These are phyloP conservation scores for Lentinula sp. DNA, from an alignment of 768 basidiomycete species.

Conservation along the genomic window DNA sequence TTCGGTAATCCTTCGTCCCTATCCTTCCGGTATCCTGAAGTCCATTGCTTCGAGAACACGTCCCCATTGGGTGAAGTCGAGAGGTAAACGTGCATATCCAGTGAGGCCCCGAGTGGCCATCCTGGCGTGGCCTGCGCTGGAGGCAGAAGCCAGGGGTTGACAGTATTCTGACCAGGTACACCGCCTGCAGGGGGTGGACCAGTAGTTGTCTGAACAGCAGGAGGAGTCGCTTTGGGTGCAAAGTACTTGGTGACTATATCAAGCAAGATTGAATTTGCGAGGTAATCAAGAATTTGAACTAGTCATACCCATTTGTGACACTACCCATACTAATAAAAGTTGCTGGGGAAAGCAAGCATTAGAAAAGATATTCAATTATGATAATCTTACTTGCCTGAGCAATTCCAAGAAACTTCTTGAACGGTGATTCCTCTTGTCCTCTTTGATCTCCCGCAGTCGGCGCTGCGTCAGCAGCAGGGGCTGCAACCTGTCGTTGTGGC, in stretches of 20 bases:
- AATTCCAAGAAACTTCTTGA: conserved; percentile 29
- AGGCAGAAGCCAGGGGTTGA: conserved; percentile 44
- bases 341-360: conserved; percentile 37
- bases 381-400: conserved; percentile 31
- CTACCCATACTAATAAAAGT: conserved; percentile 59
- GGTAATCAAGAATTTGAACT: neutral
- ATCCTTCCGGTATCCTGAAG: conserved; percentile 40
- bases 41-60: conserved; percentile 52
- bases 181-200: conserved; percentile 9
- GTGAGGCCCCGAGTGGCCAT: conserved; percentile 54
- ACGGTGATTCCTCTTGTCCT: conserved; percentile 24
- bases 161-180: conserved; percentile 2
- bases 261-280: neutral
- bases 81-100: conserved; percentile 72
- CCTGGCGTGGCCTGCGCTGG: conserved; percentile 49
- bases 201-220: conserved; percentile 20
- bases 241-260: conserved; percentile 23
- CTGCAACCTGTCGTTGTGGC: neutral
- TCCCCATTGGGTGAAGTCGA: conserved; percentile 60
- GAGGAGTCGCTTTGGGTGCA: conserved; percentile 19
- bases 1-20: conserved; percentile 50
- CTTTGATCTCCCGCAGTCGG: conserved; percentile 9
- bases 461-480: conserved; percentile 13
- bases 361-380: conserved; percentile 2
- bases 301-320: conserved; percentile 57